These are phyloP conservation scores for Blastocladiella britannica DNA, from an alignment of 192 early-diverging fungal species.

Conservation along the genomic window DNA sequence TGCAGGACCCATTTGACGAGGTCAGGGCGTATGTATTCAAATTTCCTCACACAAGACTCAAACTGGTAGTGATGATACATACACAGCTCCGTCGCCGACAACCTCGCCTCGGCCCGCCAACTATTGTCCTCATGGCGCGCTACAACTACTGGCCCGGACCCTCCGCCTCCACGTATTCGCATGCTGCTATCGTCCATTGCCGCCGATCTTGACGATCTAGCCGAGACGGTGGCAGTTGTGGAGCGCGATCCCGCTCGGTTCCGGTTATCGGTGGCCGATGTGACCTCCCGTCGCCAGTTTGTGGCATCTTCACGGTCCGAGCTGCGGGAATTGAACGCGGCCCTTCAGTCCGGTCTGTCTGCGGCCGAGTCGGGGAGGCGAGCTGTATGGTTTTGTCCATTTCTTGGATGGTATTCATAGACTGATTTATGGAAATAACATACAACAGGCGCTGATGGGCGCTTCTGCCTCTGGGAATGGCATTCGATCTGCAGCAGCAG, in stretches of 20 bases:
- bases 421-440: too few relatives aligned
- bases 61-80: too few relatives aligned
- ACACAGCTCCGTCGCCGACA: neutral
- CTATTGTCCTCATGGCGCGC: neutral
- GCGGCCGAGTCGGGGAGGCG: too few relatives aligned
- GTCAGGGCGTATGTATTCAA: neutral
- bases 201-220: constrained; percentile 19
- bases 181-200: constrained; percentile 10
- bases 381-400: too few relatives aligned
- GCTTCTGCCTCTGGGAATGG: too few relatives aligned
- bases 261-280: constrained; percentile 13
- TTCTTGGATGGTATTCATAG: too few relatives aligned
- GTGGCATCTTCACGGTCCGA: too few relatives aligned
- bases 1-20: neutral
- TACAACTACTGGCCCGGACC: neutral
- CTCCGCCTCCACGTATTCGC: neutral
- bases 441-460: too few relatives aligned
- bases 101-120: neutral
- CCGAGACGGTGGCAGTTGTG: constrained; percentile 21
- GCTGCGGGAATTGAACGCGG: constrained; percentile 4
- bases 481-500: neutral
- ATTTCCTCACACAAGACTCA: neutral
- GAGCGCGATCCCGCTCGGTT: constrained; percentile 20
- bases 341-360: too few relatives aligned
- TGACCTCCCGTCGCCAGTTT: constrained; percentile 17